These are phyloP conservation scores for Saksenaea oblongispora DNA, from an alignment of 371 early-diverging fungal species.

Conservation along the genomic window DNA sequence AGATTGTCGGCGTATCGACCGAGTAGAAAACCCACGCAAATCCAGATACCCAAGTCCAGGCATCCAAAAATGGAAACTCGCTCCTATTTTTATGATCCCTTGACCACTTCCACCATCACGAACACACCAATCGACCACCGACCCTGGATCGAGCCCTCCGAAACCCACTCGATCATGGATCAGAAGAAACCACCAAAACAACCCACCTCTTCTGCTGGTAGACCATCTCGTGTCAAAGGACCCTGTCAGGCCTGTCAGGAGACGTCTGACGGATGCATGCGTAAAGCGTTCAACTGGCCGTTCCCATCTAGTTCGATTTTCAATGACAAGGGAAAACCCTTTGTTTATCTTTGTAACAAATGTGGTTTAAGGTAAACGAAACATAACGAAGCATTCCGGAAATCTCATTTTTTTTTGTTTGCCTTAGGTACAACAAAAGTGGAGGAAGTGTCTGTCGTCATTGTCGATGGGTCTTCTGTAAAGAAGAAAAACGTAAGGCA, in stretches of 20 bases:
- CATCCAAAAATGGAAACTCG: background rate
- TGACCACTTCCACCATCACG: too few relatives aligned
- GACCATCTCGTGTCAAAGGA: conserved; percentile 43
- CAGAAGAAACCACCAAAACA: conserved; percentile 12
- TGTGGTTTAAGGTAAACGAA: conserved; percentile 51
- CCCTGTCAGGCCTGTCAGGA: conserved; percentile 54
- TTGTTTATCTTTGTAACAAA: conserved; percentile 55
- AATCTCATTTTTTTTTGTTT: conserved; percentile 2
- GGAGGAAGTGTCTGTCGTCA: conserved; percentile 52
- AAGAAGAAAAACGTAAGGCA: conserved; percentile 54
- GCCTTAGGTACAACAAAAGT: conserved; percentile 48
- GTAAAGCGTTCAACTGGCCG: conserved; percentile 58
- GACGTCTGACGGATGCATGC: conserved; percentile 51
- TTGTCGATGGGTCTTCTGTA: conserved; percentile 54
- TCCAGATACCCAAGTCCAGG: background rate
- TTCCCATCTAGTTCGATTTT: conserved; percentile 34
- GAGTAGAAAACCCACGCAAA: background rate
- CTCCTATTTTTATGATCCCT: background rate
- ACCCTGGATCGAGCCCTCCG: conserved; percentile 10
- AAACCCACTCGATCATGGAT: background rate
- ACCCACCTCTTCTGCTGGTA: conserved; percentile 23
- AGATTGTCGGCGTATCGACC: conserved; percentile 3
- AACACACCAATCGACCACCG: conserved; percentile 1
- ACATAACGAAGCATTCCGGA: background rate
- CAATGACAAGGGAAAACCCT: conserved; percentile 47